phyloP scores from a whole-genome alignment of 306 rosid species.

The Bauhinia variegata region DNA sequence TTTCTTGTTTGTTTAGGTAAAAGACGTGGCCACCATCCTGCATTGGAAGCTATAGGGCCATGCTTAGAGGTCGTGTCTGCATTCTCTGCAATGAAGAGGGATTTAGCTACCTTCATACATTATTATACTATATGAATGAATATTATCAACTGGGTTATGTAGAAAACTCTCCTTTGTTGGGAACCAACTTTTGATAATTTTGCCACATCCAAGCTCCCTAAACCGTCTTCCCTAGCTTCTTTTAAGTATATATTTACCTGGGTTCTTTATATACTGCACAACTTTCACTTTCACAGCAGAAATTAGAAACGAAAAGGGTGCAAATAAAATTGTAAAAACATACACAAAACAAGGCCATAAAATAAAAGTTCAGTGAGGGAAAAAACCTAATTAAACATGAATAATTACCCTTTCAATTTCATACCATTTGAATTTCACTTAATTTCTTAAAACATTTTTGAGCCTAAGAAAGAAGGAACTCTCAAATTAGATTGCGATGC shows the following conservation, averaged over 20 bases:
- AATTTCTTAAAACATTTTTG: too few species aligned
- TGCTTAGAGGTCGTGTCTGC: conserved; percentile 50
- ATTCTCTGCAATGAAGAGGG: conserved; percentile 64
- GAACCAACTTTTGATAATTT: conserved; percentile 34
- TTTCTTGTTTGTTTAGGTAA: conserved; percentile 75
- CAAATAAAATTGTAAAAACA: background rate
- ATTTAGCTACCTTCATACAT: conserved; percentile 40
- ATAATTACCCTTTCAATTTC: too few species aligned
- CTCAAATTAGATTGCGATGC: too few species aligned
- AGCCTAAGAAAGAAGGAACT: too few species aligned
- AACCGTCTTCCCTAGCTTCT: conserved; percentile 7
- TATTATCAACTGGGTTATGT: conserved; percentile 44
- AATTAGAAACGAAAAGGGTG: too few species aligned
- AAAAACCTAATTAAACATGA: too few species aligned
- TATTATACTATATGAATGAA: conserved; percentile 21
- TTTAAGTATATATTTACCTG: too few species aligned
- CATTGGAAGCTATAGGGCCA: conserved; percentile 96
- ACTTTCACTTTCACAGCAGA: background rate
- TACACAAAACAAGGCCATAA: background rate
- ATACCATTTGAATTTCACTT: too few species aligned
- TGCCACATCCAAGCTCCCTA: conserved; percentile 12
- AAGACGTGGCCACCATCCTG: conserved; percentile 96
- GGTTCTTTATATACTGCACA: background rate
- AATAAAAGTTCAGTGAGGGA: too few species aligned
- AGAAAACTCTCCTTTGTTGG: conserved; percentile 30